Evolutionary conservation across 2,329 filamentous ascomycete genomes (phyloP).

Genomic region (Fusarium albosuccineum): DNA sequence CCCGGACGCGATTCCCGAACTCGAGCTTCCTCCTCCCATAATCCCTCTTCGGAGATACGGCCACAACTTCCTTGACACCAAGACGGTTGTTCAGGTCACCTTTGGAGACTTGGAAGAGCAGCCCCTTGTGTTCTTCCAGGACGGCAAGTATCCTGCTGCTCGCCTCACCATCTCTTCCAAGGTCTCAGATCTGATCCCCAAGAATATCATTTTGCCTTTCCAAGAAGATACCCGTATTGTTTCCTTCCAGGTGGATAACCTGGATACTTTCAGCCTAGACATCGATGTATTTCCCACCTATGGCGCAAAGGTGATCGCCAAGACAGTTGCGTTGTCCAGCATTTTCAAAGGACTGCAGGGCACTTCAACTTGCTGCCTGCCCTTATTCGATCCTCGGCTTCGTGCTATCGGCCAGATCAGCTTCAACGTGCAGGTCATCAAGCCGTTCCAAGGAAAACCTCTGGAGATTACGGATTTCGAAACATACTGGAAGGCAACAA

Average conservation of each 20-base stretch:
- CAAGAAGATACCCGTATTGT: slow-evolving; percentile 95
- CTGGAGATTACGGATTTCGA: slow-evolving; percentile 98
- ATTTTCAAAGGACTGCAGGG: slow-evolving; percentile 83
- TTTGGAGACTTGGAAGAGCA: slow-evolving; percentile 83
- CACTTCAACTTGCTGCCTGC: slow-evolving; percentile 84
- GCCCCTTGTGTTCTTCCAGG: slow-evolving; percentile 94
- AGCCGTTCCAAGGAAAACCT: slow-evolving; percentile 91
- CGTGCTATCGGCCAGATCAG: slow-evolving; percentile 93
- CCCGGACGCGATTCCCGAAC: slow-evolving; percentile 88
- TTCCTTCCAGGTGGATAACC: slow-evolving; percentile 94
- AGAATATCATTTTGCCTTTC: slow-evolving; percentile 94
- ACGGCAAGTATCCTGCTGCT: slow-evolving; percentile 95
- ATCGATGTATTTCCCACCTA: slow-evolving; percentile 99
- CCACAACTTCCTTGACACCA: slow-evolving; percentile 98
- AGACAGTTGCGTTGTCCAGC: slow-evolving; percentile 90
- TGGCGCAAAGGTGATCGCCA: slow-evolving; percentile 96
- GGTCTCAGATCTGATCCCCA: slow-evolving; percentile 93
- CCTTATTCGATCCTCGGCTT: slow-evolving; percentile 91
- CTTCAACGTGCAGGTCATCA: slow-evolving; percentile 96
- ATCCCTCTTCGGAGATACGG: slow-evolving; percentile 95
- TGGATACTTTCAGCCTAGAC: slow-evolving; percentile 93
- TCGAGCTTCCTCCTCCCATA: slow-evolving; percentile 94
- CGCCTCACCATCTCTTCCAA: slow-evolving; percentile 97
- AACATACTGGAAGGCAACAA: slow-evolving; percentile 99
- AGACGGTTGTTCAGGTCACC: slow-evolving; percentile 92